Conservation (phyloP, 495 filamentous ascomycete genomes). For the Penicillium maclennaniae region DNA sequence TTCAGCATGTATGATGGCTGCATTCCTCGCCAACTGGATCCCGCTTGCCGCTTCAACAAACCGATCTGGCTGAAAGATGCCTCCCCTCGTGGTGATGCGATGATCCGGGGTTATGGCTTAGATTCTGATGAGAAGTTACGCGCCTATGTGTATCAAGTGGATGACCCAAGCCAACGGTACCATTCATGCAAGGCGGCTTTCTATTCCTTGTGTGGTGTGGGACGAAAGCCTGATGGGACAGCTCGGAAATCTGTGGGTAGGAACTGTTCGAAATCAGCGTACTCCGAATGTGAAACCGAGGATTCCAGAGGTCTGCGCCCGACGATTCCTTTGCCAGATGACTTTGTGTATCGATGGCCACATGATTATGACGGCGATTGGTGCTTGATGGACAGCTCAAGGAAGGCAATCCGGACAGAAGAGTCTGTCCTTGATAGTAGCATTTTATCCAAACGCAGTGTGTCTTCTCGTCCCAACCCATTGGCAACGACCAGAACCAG, state of each 20-base stretch:
- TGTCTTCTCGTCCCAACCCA: conserved; percentile 24
- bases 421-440: conserved; percentile 31
- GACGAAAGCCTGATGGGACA: conserved; percentile 42
- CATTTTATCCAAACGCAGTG: conserved; percentile 29
- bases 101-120: conserved; percentile 43
- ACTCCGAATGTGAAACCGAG: conserved; percentile 66
- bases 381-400: conserved; percentile 34
- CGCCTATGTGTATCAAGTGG: conserved; percentile 38
- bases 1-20: conserved; percentile 62
- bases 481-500: conserved; percentile 36
- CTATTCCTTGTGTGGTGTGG: conserved; percentile 50
- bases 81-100: conserved; percentile 46
- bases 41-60: conserved; percentile 36
- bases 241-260: conserved; percentile 40
- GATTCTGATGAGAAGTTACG: conserved; percentile 43
- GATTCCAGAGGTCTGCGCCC: conserved; percentile 67
- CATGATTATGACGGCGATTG: conserved; percentile 39
- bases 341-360: conserved; percentile 61
- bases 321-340: conserved; percentile 61
- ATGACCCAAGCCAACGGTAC: conserved; percentile 39
- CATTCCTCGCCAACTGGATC: conserved; percentile 47
- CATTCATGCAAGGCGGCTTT: conserved; percentile 43
- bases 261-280: conserved; percentile 53
- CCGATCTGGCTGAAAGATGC: conserved; percentile 43
- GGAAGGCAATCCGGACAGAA: conserved; percentile 24